Conservation (phyloP, 768 basidiomycete genomes). For the Mrakia blollopis region DNA sequence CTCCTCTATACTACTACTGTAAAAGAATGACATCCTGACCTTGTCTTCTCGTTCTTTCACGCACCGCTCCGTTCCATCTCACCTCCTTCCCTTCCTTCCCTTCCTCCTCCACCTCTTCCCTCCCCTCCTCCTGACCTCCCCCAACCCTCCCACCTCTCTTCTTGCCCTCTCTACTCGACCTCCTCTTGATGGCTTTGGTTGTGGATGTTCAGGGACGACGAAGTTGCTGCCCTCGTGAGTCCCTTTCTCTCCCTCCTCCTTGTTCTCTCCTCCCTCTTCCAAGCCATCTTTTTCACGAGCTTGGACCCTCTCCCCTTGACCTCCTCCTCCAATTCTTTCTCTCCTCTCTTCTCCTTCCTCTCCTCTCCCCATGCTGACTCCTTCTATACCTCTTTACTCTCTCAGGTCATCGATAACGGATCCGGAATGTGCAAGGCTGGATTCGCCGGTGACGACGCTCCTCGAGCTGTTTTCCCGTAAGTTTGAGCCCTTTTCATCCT, state of each 20-base stretch:
- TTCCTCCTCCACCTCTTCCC: slow-evolving; percentile 20
- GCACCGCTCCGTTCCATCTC: neutral
- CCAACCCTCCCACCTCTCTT: neutral
- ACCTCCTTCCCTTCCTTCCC: slow-evolving; percentile 20
- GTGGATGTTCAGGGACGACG: slow-evolving; percentile 49
- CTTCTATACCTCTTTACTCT: neutral
- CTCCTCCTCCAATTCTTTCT: slow-evolving; percentile 44
- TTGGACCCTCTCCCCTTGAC: neutral
- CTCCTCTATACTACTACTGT: neutral
- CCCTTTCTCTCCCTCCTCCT: neutral
- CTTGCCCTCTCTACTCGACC: neutral
- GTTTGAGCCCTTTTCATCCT: slow-evolving; percentile 43
- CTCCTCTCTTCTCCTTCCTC: neutral
- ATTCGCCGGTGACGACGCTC: slow-evolving; percentile 73
- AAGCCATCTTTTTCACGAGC: slow-evolving; percentile 19
- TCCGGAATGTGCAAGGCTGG: slow-evolving; percentile 99
- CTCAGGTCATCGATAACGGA: slow-evolving; percentile 49
- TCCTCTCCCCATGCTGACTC: neutral
- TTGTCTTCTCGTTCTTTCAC: slow-evolving; percentile 10
- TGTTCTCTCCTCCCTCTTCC: slow-evolving; percentile 17
- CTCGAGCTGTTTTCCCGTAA: slow-evolving; percentile 91
- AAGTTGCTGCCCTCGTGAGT: slow-evolving; percentile 57
- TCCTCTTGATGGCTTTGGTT: neutral
- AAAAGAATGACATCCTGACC: neutral
- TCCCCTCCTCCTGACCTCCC: too few species aligned